Evolutionary conservation across 176 grass and related monocot species (phyloP), one percentile per base, ranked within the genome.

Genomic region (Aegilops longissima): DNA sequence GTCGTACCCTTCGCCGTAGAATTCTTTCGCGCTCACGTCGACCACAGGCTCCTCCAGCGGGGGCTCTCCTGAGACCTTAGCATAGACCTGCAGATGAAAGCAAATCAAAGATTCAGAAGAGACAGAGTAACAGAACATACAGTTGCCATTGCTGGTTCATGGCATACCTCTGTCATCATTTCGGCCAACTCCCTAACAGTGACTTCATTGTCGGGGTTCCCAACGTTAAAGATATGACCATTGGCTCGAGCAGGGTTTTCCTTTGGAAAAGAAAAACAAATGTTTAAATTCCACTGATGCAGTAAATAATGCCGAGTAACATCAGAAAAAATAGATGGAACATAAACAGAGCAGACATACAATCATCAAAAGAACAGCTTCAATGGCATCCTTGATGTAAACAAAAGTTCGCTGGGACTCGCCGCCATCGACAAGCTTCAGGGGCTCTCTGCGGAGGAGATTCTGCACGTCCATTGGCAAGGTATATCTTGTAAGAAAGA

Each of bases 1-100:
- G 73, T 94, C 97, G 12, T 98, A 98, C 70, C 97, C 97, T 89
- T 98, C 92, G n/a, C 93, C 96, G 44, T 94, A 98, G 85, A 99
- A 99, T 80, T 94, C 85, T 30, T 90, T 90, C 7, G 90, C 92
- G 54, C 97, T 99, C n/a, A 96, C 89, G 7, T 96, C 97, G 79
- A 96, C 61, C 66, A 92, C 90, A 12, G 94, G 94, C 71, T 88
- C 92, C 80, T 88, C 90, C 49, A 94, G 75, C 70, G 94, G 65
- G 67, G 86, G 59, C 85, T 98, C 96, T 66, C 92, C 87, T 39
- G 97, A 96, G 23, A 94, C 88, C 6, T 93, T 99, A 33, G 87
- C 74, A 24, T 99, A 99, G 24, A 98, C 97, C 97, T 98, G 69
- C n/a, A 86, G 38, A 79, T 9, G 64, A 73, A 77, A 30, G 72